phyloP scores from a whole-genome alignment of 257 asterid species.

The Plantago major region DNA sequence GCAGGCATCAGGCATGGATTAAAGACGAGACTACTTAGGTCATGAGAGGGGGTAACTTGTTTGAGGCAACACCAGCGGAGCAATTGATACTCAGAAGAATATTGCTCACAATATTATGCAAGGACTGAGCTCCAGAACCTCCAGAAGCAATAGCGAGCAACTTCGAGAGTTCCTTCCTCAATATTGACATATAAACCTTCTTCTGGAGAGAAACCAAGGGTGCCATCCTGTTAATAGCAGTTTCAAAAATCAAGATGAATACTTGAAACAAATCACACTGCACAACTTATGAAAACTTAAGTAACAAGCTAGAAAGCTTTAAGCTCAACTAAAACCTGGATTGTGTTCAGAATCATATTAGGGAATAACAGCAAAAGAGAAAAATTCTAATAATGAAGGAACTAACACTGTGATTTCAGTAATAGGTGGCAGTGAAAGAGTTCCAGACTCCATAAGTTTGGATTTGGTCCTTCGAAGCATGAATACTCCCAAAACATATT shows the following conservation, averaged over 20 bases:
- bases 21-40: background rate
- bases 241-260: slow-evolving; percentile 16
- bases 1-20: slow-evolving; percentile 20
- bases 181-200: slow-evolving; percentile 75
- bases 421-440: slow-evolving; percentile 76
- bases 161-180: slow-evolving; percentile 85
- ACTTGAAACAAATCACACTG: no score
- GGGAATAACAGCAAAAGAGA: slow-evolving; percentile 10
- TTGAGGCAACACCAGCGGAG: background rate
- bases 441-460: slow-evolving; percentile 71
- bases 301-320: slow-evolving; percentile 9
- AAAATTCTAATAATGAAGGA: slow-evolving; percentile 19
- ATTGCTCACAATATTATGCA: slow-evolving; percentile 72
- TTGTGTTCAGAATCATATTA: slow-evolving; percentile 13
- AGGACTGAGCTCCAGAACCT: slow-evolving; percentile 57
- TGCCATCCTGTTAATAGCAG: slow-evolving; percentile 58
- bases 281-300: slow-evolving; percentile 5
- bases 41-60: background rate
- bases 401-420: slow-evolving; percentile 90
- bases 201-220: slow-evolving; percentile 77
- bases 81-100: slow-evolving; percentile 6
- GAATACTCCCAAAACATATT: slow-evolving; percentile 74
- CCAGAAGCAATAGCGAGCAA: slow-evolving; percentile 84
- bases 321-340: slow-evolving; percentile 16
- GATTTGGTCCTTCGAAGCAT: slow-evolving; percentile 96